Evolutionary conservation across 352 stramenopile genomes (phyloP).

Genomic region (Pythium periplocum): DNA sequence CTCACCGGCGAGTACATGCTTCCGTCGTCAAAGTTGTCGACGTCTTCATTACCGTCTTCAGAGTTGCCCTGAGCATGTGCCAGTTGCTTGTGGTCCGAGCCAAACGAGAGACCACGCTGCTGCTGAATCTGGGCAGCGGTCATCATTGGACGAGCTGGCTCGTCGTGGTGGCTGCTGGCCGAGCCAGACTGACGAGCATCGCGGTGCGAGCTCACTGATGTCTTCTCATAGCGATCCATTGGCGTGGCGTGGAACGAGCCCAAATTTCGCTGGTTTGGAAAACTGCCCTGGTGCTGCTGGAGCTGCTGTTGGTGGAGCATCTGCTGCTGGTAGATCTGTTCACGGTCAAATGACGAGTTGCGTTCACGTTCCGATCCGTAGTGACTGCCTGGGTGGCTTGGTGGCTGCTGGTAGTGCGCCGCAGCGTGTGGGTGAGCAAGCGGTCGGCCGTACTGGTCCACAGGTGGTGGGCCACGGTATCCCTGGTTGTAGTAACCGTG

Average conservation of each 20-base stretch:
- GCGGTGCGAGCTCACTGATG: neutral
- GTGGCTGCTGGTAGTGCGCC: neutral
- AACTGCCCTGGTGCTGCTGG: neutral
- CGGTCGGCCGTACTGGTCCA: too few relatives aligned
- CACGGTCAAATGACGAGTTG: neutral
- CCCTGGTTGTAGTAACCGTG: conserved; percentile 6
- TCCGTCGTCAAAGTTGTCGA: conserved; percentile 21
- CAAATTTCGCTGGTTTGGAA: neutral
- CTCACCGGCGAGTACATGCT: conserved; percentile 18
- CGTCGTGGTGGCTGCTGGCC: neutral
- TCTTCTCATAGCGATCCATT: neutral
- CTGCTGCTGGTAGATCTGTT: neutral
- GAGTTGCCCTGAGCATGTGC: conserved; percentile 21
- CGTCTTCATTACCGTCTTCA: conserved; percentile 29
- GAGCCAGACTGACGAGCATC: neutral
- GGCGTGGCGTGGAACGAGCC: too few relatives aligned
- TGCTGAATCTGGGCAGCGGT: neutral
- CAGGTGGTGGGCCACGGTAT: neutral
- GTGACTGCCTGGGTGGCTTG: neutral
- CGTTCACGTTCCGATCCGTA: neutral
- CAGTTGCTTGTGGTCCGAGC: conserved; percentile 15
- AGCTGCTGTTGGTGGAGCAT: too few relatives aligned
- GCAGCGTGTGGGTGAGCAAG: neutral
- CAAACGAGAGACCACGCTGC: conserved; percentile 11
- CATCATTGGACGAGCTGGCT: conserved; percentile 1